Conservation (phyloP, 495 filamentous ascomycete genomes). For the Alectoria sarmentosa region DNA sequence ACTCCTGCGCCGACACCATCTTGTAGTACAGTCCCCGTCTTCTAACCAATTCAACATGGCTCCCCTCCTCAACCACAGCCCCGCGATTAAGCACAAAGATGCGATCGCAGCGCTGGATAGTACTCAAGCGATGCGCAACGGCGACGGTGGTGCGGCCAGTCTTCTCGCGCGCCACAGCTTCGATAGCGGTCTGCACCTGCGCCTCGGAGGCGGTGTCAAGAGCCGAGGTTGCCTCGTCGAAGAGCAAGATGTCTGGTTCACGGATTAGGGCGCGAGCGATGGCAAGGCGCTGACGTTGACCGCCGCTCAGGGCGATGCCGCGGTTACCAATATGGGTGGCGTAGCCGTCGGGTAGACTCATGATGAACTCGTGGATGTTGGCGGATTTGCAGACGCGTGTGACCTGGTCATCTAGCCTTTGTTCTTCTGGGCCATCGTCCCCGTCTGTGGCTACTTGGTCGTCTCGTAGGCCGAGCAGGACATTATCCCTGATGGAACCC, state of each 20-base stretch:
- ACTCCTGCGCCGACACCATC: conserved; percentile 1
- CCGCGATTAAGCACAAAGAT: conserved; percentile 36
- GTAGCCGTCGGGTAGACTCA: conserved; percentile 49
- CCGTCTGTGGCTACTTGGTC: too few species aligned
- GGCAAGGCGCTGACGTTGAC: conserved; percentile 70
- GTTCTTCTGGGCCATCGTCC: too few species aligned
- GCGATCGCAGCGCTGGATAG: conserved; percentile 34
- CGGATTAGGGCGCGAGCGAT: conserved; percentile 72
- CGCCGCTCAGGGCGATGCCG: conserved; percentile 61
- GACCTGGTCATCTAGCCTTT: too few species aligned
- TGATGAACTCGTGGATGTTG: conserved; percentile 56
- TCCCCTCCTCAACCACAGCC: conserved; percentile 31
- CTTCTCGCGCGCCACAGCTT: conserved; percentile 55
- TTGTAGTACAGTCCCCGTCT: neutral
- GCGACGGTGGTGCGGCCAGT: conserved; percentile 68
- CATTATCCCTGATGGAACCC: too few species aligned
- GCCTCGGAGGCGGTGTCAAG: conserved; percentile 40
- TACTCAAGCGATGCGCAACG: conserved; percentile 54
- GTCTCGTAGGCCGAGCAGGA: neutral
- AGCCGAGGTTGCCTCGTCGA: conserved; percentile 72
- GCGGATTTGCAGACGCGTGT: conserved; percentile 47
- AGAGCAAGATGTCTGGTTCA: conserved; percentile 58
- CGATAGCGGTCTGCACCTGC: too few species aligned
- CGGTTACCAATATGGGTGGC: conserved; percentile 53
- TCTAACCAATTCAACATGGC: conserved; percentile 29